phyloP scores from a whole-genome alignment of 1,284 basidiomycete genomes.

The Cryptococcus neoformans region DNA sequence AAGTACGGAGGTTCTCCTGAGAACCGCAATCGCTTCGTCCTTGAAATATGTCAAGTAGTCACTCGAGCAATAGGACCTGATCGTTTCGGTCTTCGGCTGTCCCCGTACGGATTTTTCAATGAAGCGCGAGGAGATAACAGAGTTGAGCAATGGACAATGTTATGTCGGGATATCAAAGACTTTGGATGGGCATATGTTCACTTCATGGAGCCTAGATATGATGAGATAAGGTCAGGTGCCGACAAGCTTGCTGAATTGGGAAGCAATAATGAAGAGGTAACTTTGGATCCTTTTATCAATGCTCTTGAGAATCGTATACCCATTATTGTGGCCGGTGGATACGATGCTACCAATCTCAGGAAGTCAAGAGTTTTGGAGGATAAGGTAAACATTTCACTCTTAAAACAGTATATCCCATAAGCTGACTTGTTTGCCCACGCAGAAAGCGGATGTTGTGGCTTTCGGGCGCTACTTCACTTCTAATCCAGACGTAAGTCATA shows the following conservation, averaged over 20 bases:
- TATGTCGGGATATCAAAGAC: conserved; percentile 24
- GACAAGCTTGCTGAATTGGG: not conserved
- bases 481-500: not conserved
- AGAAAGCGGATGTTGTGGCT: conserved; percentile 25
- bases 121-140: conserved; percentile 25
- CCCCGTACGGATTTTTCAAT: conserved; percentile 39
- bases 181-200: conserved; percentile 22
- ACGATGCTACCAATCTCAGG: conserved; percentile 21
- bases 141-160: conserved; percentile 32
- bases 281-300: conserved; percentile 28
- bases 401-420: too few relatives aligned
- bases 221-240: conserved; percentile 24
- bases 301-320: conserved; percentile 19
- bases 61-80: conserved; percentile 24
- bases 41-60: conserved; percentile 26
- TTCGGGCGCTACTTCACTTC: conserved; percentile 28
- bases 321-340: conserved; percentile 31
- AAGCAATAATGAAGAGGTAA: conserved; percentile 1
- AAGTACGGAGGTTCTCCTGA: conserved; percentile 29
- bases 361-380: conserved; percentile 10
- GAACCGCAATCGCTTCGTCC: conserved; percentile 26
- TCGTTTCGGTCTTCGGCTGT: conserved; percentile 29
- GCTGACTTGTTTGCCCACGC: too few relatives aligned
- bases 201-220: conserved; percentile 37
- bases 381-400: not conserved